Percentiles rank a stretch among this genome's conserved stretches.
phyloP scores from a whole-genome alignment of 345 rosid species.

The Pistacia vera region DNA sequence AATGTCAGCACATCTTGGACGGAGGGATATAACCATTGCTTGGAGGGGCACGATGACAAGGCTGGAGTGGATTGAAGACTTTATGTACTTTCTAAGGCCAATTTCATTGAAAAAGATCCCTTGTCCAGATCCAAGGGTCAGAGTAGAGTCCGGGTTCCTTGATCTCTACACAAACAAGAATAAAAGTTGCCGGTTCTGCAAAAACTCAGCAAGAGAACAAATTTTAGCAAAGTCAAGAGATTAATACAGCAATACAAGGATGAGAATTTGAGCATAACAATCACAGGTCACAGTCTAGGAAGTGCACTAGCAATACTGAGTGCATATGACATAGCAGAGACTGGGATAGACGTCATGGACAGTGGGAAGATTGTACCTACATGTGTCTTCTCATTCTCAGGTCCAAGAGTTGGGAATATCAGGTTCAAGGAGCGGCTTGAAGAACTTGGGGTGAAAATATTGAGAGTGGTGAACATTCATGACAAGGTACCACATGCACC shows the following conservation, averaged over 20 bases:
- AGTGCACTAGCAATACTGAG: conserved; percentile 26
- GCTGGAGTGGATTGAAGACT: conserved; percentile 34
- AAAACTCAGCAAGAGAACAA: conserved; percentile 26
- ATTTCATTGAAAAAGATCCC: conserved; percentile 12
- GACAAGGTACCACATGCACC: conserved; percentile 28
- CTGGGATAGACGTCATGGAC: conserved; percentile 13
- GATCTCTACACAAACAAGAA: conserved; percentile 28
- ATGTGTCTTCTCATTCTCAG: conserved; percentile 27
- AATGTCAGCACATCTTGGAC: conserved; percentile 18
- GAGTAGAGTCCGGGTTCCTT: conserved; percentile 31
- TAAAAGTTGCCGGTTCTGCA: conserved; percentile 8
- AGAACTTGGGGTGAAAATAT: conserved; percentile 26
- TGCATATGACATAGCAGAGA: conserved; percentile 34
- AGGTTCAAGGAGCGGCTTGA: conserved; percentile 26
- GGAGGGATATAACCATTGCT: conserved; percentile 28
- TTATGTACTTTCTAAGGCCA: conserved; percentile 25
- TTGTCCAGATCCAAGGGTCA: conserved; percentile 17
- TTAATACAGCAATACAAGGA: not conserved
- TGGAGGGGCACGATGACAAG: conserved; percentile 32
- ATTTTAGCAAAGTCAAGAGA: conserved; percentile 12
- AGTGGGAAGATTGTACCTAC: conserved; percentile 13
- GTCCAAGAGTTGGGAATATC: conserved; percentile 32
- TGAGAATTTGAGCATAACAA: conserved; percentile 35
- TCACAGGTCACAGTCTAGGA: conserved; percentile 34
- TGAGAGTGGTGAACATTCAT: conserved; percentile 30